phyloP scores from a whole-genome alignment of 148 eudicot genomes.

The Oxyria digyna region DNA sequence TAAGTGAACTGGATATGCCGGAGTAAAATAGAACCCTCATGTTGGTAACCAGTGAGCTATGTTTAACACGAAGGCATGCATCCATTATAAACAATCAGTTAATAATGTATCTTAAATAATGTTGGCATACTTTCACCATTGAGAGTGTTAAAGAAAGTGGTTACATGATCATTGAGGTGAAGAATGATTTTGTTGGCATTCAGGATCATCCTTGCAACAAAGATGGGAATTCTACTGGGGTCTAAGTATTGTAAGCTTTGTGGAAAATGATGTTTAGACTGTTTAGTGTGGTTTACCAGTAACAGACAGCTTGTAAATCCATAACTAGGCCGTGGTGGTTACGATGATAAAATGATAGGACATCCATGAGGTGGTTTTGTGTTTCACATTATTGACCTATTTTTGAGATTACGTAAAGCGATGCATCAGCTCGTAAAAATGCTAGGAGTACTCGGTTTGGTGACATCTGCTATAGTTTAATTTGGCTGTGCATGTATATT shows the following conservation, averaged over 20 bases:
- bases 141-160: background rate
- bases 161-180: background rate
- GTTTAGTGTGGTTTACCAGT: background rate
- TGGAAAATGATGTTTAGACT: background rate
- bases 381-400: background rate
- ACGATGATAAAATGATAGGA: background rate
- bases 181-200: background rate
- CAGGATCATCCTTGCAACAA: background rate
- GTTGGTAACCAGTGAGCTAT: background rate
- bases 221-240: background rate
- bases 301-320: background rate
- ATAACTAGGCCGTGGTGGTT: background rate
- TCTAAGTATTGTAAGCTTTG: background rate
- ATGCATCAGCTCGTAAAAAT: background rate
- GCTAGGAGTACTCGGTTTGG: background rate
- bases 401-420: background rate
- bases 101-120: background rate
- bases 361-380: background rate
- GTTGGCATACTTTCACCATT: background rate
- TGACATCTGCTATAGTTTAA: background rate
- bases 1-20: background rate
- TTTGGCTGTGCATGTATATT: background rate
- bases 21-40: background rate
- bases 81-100: background rate
- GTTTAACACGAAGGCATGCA: background rate